Percentiles rank a stretch among this genome's conserved stretches.
These are phyloP conservation scores for Ambrosiella xylebori DNA, from an alignment of 2,329 filamentous ascomycete species.

Conservation along the genomic window DNA sequence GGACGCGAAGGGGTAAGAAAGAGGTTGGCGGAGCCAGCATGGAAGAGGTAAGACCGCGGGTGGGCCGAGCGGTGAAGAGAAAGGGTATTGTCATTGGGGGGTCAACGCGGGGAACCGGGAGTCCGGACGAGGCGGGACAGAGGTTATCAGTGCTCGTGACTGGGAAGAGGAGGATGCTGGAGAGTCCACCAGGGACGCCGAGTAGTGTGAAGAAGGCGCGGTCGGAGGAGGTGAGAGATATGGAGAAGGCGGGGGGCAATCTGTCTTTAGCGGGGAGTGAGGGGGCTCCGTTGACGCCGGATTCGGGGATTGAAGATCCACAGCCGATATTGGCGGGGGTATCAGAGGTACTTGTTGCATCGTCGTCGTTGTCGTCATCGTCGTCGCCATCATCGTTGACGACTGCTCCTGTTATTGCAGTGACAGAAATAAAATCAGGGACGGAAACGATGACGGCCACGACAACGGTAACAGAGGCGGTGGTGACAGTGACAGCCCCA, in stretches of 20 bases:
- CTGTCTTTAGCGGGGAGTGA: not conserved
- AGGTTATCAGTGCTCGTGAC: constrained; percentile 7
- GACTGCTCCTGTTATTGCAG: not conserved
- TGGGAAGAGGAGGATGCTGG: constrained; percentile 4
- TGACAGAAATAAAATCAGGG: too few species aligned
- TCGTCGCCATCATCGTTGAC: not conserved
- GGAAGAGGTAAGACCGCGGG: constrained; percentile 35
- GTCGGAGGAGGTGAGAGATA: not conserved
- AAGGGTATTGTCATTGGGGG: not conserved
- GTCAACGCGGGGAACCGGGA: not conserved
- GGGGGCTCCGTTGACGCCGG: not conserved
- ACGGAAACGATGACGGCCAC: not conserved
- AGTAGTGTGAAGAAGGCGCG: constrained; percentile 10
- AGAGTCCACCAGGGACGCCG: constrained; percentile 6
- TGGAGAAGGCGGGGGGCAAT: not conserved
- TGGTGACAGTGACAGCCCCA: too few species aligned
- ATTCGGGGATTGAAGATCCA: not conserved
- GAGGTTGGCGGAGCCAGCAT: constrained; percentile 25
- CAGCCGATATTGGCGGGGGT: not conserved
- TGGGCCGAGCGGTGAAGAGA: constrained; percentile 18
- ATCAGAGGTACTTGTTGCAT: not conserved
- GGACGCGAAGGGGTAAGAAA: constrained; percentile 25
- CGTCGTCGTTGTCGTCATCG: not conserved
- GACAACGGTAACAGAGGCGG: too few species aligned
- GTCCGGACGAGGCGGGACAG: not conserved